Base-by-base conservation (phyloP, 164 flowering plant species). In the Magnolia kwangsiensis region DNA sequence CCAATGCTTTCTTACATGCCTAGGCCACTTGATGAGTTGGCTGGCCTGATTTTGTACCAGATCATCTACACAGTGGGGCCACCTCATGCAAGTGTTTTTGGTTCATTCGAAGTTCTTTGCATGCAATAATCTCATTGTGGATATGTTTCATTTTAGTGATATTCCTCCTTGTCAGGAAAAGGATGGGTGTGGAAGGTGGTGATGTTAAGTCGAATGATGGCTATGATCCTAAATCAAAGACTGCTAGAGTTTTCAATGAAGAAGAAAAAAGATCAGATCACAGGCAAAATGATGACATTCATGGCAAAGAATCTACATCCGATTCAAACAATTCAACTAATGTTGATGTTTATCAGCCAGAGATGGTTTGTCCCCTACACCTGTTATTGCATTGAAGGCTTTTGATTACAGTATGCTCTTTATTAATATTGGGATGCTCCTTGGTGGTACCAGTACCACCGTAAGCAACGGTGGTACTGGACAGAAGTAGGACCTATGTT, bases 161-260 rank as follows among this genome's bases (percentile, higher is more conserved):
- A 16, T 7, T 51, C 31, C 45, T 45, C 63, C 59, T 55, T 79
- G 7, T 50, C 87, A 90, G 91, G 84, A 90, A 87, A 73, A 86
- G 84, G 77, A 50, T 69, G n/a, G 49, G 69, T 75, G 74, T 31
- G 51, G 85, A 81, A 51, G 75, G 61, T 72, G 77, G 75, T 72
- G 76, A 59, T 79, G 71, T 71, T 23, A 72, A 83, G 67, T 72
- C 67, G 51, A 79, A 82, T 77, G 85, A 84, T 69, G 82, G 80
- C 67, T 66, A 72, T 64, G 77, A 75, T 20, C 75, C 75, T 37
- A 78, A 76, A 74, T 63, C 79, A 21, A 85, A 85, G 74, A 63
- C 71, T 71, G 74, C 82, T 24, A 80, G 73, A 73, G 64, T 50
- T 20, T 1, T 29, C 61, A 63, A 64, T 61, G 77, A 78, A 65